phyloP scores from a whole-genome alignment of 2,329 filamentous ascomycete species.

The Colletotrichum sp. region DNA sequence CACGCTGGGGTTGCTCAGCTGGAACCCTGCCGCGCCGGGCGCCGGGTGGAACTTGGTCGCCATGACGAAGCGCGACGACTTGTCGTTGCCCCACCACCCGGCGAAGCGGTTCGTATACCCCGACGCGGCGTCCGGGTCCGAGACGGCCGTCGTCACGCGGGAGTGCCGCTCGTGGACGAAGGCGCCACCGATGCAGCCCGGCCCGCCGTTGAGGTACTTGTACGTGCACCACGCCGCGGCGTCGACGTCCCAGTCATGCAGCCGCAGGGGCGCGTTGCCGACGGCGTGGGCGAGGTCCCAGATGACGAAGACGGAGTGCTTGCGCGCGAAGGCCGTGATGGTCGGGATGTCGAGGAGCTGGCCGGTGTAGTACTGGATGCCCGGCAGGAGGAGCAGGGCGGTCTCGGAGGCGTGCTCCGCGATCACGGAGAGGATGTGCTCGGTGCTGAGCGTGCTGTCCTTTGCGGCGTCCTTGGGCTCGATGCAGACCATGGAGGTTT shows the following conservation, averaged over 20 bases:
- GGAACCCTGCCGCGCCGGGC: constrained; percentile 79
- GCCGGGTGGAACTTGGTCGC: constrained; percentile 80
- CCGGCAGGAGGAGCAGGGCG: constrained; percentile 81
- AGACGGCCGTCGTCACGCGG: constrained; percentile 48
- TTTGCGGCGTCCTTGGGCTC: constrained; percentile 53
- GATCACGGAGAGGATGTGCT: constrained; percentile 75
- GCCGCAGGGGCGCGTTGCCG: constrained; percentile 78
- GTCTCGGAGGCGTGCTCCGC: constrained; percentile 75
- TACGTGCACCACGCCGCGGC: constrained; percentile 95
- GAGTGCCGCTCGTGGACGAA: constrained; percentile 83
- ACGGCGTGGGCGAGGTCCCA: constrained; percentile 91
- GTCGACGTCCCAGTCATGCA: constrained; percentile 91
- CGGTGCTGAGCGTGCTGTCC: constrained; percentile 69
- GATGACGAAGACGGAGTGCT: constrained; percentile 74
- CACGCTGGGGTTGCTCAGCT: constrained; percentile 82
- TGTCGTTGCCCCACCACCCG: constrained; percentile 90
- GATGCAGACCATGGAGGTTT: constrained; percentile 72
- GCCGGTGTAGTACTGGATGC: constrained; percentile 91
- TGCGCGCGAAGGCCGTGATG: constrained; percentile 80
- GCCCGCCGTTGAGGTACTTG: constrained; percentile 90
- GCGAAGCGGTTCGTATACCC: constrained; percentile 70
- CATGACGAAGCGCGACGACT: constrained; percentile 81
- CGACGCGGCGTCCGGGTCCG: constrained; percentile 38
- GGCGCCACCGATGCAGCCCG: constrained; percentile 78
- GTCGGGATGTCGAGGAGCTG: constrained; percentile 83